Percentiles rank a stretch among this genome's conserved stretches.
These are phyloP conservation scores for Lunularia cruciata DNA, from an alignment of 225 moss, liverwort and hornwort species.

Conservation along the genomic window DNA sequence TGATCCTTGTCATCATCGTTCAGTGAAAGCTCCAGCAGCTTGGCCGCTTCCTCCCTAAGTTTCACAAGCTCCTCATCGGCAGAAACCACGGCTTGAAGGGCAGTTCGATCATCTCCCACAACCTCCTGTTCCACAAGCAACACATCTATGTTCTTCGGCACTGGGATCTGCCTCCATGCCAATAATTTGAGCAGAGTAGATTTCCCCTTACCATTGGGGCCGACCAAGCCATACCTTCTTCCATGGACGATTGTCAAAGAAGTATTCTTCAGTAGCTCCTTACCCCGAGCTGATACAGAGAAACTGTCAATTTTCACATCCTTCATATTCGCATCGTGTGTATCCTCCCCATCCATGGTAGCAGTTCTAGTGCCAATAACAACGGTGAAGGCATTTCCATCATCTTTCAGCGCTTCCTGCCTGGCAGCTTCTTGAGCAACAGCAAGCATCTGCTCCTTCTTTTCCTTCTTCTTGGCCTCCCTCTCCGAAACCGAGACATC, in stretches of 20 bases:
- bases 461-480: slow-evolving; percentile 79
- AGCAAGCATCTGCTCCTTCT: slow-evolving; percentile 78
- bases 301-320: slow-evolving; percentile 88
- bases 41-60: slow-evolving; percentile 62
- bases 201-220: slow-evolving; percentile 91
- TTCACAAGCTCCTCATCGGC: slow-evolving; percentile 79
- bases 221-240: slow-evolving; percentile 84
- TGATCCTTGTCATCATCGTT: slow-evolving; percentile 27
- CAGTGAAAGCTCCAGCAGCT: slow-evolving; percentile 51
- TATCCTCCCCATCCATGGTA: slow-evolving; percentile 65
- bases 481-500: slow-evolving; percentile 68
- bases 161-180: slow-evolving; percentile 95
- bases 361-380: slow-evolving; percentile 72
- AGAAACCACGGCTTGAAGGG: slow-evolving; percentile 73
- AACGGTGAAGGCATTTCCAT: slow-evolving; percentile 79
- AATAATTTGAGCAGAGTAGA: slow-evolving; percentile 87
- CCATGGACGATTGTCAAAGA: slow-evolving; percentile 82
- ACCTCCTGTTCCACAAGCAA: slow-evolving; percentile 95
- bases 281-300: slow-evolving; percentile 87
- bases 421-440: slow-evolving; percentile 55
- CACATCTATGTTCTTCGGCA: slow-evolving; percentile 93
- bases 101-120: slow-evolving; percentile 80
- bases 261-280: slow-evolving; percentile 79
- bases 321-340: slow-evolving; percentile 76
- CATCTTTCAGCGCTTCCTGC: slow-evolving; percentile 85